A percentile compares a stretch with the other conserved stretches of the same genome.
Evolutionary conservation across 169 alveolate species (phyloP).

Genomic region (Neospora caninum): DNA sequence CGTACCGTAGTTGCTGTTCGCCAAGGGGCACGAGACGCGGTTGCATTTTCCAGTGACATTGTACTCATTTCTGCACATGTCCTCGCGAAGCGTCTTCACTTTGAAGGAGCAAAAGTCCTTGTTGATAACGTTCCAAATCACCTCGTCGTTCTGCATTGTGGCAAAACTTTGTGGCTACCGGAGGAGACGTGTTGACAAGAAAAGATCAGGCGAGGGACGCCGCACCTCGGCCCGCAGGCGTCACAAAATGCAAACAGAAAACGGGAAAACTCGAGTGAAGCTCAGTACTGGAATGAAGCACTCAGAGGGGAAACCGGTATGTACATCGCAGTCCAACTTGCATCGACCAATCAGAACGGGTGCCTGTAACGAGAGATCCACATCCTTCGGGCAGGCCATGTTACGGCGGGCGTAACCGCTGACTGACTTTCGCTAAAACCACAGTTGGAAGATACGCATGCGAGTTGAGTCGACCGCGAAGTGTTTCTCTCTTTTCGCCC

Average conservation of each 20-base stretch:
- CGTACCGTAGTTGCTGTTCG: conserved; percentile 98
- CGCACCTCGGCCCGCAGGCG: not conserved
- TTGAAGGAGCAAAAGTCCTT: conserved; percentile 68
- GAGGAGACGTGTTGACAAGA: not conserved
- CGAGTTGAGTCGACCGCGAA: no score
- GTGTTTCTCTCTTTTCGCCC: no score
- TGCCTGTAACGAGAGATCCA: no score
- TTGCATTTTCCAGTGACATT: conserved; percentile 99
- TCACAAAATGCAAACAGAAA: not conserved
- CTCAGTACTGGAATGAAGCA: no score
- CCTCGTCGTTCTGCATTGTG: conserved; percentile 74
- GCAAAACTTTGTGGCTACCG: not conserved
- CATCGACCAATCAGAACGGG: no score
- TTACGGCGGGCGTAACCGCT: no score
- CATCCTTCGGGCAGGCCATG: no score
- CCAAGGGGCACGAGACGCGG: conserved; percentile 97
- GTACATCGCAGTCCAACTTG: no score
- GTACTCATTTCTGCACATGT: conserved; percentile 80
- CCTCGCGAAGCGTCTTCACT: conserved; percentile 52
- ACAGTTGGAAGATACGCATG: no score
- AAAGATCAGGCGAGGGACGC: not conserved
- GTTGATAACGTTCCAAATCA: conserved; percentile 67
- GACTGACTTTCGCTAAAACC: no score
- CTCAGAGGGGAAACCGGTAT: no score
- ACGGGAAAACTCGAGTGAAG: no score